Evolutionary conservation across 345 rosid genomes (phyloP).

Genomic region (Conringia planisiliqua): DNA sequence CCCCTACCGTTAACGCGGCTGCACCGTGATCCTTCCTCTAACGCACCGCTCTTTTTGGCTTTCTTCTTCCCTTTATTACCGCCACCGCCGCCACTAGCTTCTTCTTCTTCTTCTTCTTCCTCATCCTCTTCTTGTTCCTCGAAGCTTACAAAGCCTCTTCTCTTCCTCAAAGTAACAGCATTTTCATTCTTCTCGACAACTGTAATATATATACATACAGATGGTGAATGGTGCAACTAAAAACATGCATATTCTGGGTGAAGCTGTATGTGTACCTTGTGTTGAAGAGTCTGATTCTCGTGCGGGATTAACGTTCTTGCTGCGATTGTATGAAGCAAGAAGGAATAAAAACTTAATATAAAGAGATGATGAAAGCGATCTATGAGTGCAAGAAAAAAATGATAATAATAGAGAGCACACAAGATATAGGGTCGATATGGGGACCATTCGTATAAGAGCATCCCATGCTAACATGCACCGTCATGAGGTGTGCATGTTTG

Average conservation of each 20-base stretch:
- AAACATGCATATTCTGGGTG: background rate
- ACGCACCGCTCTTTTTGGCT: slow-evolving; percentile 45
- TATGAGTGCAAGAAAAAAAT: slow-evolving; percentile 14
- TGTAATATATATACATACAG: slow-evolving; percentile 6
- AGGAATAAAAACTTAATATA: background rate
- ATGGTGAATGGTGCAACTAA: slow-evolving; percentile 20
- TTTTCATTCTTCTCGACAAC: slow-evolving; percentile 51
- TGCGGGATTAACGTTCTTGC: slow-evolving; percentile 27
- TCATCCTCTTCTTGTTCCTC: slow-evolving; percentile 29
- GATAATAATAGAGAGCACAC: slow-evolving; percentile 24
- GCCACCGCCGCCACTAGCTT: background rate
- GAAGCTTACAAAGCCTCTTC: slow-evolving; percentile 49
- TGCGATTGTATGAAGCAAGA: slow-evolving; percentile 28
- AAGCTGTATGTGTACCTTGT: slow-evolving; percentile 44
- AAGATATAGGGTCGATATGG: slow-evolving; percentile 40
- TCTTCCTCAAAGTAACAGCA: slow-evolving; percentile 56
- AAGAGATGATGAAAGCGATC: slow-evolving; percentile 25
- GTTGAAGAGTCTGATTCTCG: slow-evolving; percentile 32
- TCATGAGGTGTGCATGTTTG: slow-evolving; percentile 43
- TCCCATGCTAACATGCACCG: slow-evolving; percentile 83
- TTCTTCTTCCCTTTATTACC: slow-evolving; percentile 45
- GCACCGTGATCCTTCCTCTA: slow-evolving; percentile 87
- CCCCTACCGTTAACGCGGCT: slow-evolving; percentile 97
- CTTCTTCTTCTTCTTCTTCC: slow-evolving; percentile 13
- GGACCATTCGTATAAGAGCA: slow-evolving; percentile 53